phyloP scores from a whole-genome alignment of 805 yeast species.

The Sungouiozyma intestinalis region DNA sequence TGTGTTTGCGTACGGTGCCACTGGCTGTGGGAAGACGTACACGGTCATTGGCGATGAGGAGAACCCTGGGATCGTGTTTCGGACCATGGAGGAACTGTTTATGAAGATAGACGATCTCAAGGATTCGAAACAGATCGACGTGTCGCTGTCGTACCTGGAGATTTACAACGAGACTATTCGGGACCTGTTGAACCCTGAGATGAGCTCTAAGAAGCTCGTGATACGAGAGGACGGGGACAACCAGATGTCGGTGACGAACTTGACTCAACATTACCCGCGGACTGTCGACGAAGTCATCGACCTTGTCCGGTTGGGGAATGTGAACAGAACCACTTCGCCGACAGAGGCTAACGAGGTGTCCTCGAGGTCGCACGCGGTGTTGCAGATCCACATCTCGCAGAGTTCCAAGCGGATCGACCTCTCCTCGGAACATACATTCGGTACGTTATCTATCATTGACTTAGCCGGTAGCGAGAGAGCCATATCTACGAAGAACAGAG shows the following conservation, averaged over 20 bases:
- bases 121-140: slow-evolving; percentile 47
- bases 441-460: slow-evolving; percentile 80
- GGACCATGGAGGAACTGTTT: slow-evolving; percentile 70
- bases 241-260: slow-evolving; percentile 55
- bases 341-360: slow-evolving; percentile 88
- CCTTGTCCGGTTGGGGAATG: slow-evolving; percentile 59
- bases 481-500: slow-evolving; percentile 76
- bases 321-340: slow-evolving; percentile 70
- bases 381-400: slow-evolving; percentile 67
- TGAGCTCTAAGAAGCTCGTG: slow-evolving; percentile 36
- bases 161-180: slow-evolving; percentile 85
- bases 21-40: slow-evolving; percentile 96
- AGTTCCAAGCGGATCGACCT: slow-evolving; percentile 45
- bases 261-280: slow-evolving; percentile 51
- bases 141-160: slow-evolving; percentile 67
- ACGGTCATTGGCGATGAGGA: slow-evolving; percentile 71
- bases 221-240: slow-evolving; percentile 64
- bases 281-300: slow-evolving; percentile 71
- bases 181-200: slow-evolving; percentile 60
- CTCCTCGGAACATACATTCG: slow-evolving; percentile 57
- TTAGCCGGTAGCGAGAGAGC: slow-evolving; percentile 95
- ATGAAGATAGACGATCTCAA: slow-evolving; percentile 43
- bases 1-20: slow-evolving; percentile 93
- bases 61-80: slow-evolving; percentile 69
- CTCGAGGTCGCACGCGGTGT: slow-evolving; percentile 87